A percentile compares a stretch with the other conserved stretches of the same genome.
Evolutionary conservation across 192 early-diverging fungal genomes (phyloP).

Genomic region (Helicostylum pulchrum): DNA sequence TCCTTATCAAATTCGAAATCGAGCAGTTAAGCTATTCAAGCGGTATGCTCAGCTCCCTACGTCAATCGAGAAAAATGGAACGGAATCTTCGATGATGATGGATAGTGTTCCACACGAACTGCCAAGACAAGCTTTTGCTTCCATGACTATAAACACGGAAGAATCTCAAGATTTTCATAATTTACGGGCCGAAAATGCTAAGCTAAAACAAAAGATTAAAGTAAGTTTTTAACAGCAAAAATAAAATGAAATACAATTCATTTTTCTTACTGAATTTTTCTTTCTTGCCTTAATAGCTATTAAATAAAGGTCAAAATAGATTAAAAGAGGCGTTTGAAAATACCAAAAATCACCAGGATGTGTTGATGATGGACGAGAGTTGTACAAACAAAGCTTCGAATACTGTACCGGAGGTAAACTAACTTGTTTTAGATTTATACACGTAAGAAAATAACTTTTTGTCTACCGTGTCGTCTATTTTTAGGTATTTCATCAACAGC

Average conservation of each 20-base stretch:
- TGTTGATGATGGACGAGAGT: too few relatives aligned
- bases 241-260: too few relatives aligned
- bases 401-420: background rate
- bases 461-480: background rate
- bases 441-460: background rate
- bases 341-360: background rate
- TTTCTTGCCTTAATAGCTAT: background rate
- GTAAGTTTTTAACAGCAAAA: constrained; percentile 6
- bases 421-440: background rate
- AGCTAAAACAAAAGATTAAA: constrained; percentile 17
- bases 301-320: constrained; percentile 13
- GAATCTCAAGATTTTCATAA: constrained; percentile 13
- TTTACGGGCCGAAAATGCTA: constrained; percentile 13
- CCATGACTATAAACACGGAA: constrained; percentile 13
- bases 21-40: constrained; percentile 20
- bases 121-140: constrained; percentile 13
- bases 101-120: background rate
- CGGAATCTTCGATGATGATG: background rate
- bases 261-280: background rate
- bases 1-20: constrained; percentile 5
- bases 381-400: background rate
- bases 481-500: background rate
- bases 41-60: constrained; percentile 12
- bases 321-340: constrained; percentile 24
- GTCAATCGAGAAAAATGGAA: background rate